Base-by-base conservation (phyloP, 352 stramenopile genomes). In the Phytophthora pistaciae region DNA sequence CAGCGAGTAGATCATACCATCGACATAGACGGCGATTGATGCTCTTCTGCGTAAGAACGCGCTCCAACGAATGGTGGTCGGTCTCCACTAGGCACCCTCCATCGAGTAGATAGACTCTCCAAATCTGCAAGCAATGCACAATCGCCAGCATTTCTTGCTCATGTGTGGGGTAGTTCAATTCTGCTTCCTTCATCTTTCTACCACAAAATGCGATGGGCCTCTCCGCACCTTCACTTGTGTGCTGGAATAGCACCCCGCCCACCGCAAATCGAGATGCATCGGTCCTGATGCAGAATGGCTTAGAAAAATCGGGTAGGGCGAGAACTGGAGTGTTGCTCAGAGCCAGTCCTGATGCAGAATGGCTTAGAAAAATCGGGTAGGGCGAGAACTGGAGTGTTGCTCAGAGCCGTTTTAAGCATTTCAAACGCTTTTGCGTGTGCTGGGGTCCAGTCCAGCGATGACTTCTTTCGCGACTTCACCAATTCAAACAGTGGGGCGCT, bases 141-240 rank as follows among this genome's bases (percentile, higher is more conserved):
- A 65, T 61, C 0, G 56, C 64, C 2, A 66, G 25, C 52, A 71
- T 57, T 49, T 71, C 64, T n/a, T 66, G 56, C n/a, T 73, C 59
- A 36, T 63, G 58, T n/a, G 66, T 72, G 1, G 58, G 66, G 27
- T 73, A 73, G 27, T 68, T 68, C 2, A 67, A 46, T 9, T 73
- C 59, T 21, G 66, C 42, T 8, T 53, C 23, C 6, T 27, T 56
- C 7, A 70, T 27, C 23, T 70, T 64, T 10, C 23, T 21, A 23
- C 55, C 64, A 7, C n/a, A 48, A 36, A 56, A 60, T 29, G 55
- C 64, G 2, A 70, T 70, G 31, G 63, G 50, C 1, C 54, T 53
- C 25, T 53, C 46, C 1, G 42, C 42, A 8, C 42, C 18, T 50
- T 5, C 10, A 40, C 42, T 46, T 18, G 38, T 13, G 20, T 21